Percentiles rank a stretch among this genome's conserved stretches.
Evolutionary conservation across 1,284 basidiomycete genomes (phyloP).

Genomic region (Cutaneotrichosporon dermatis): DNA sequence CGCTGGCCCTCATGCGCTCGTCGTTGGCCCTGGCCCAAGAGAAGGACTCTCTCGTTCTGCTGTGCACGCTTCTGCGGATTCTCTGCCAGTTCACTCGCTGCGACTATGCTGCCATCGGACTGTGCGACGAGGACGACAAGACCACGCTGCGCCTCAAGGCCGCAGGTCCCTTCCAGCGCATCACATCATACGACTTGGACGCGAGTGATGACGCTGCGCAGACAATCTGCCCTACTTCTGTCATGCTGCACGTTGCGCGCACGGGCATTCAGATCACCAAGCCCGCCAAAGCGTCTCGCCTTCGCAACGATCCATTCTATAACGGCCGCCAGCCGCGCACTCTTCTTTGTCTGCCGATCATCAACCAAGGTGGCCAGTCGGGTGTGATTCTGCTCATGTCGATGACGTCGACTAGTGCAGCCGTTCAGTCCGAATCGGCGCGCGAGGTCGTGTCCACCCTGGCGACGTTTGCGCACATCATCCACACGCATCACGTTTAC

Average conservation of each 20-base stretch:
- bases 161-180: conserved; percentile 30
- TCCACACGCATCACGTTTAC: conserved; percentile 30
- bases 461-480: conserved; percentile 35
- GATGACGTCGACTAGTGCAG: conserved; percentile 18
- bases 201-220: conserved; percentile 23
- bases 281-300: conserved; percentile 11
- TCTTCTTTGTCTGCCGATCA: conserved; percentile 34
- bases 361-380: conserved; percentile 29
- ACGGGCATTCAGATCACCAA: conserved; percentile 30
- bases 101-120: conserved; percentile 39
- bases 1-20: conserved; percentile 30
- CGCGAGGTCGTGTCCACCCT: conserved; percentile 28
- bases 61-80: conserved; percentile 33
- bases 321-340: conserved; percentile 24
- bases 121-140: conserved; percentile 25
- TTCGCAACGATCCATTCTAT: conserved; percentile 35
- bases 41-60: conserved; percentile 31
- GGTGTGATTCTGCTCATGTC: conserved; percentile 36
- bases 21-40: conserved; percentile 37
- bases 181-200: conserved; percentile 29
- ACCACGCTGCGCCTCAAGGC: conserved; percentile 28
- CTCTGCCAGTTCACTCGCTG: conserved; percentile 36
- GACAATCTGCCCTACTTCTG: conserved; percentile 25
- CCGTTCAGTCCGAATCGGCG: conserved; percentile 24
- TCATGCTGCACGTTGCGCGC: conserved; percentile 38